Evolutionary conservation across 345 rosid species (phyloP), one percentile per base, ranked within the genome.

Genomic region (Barbarea vulgaris): DNA sequence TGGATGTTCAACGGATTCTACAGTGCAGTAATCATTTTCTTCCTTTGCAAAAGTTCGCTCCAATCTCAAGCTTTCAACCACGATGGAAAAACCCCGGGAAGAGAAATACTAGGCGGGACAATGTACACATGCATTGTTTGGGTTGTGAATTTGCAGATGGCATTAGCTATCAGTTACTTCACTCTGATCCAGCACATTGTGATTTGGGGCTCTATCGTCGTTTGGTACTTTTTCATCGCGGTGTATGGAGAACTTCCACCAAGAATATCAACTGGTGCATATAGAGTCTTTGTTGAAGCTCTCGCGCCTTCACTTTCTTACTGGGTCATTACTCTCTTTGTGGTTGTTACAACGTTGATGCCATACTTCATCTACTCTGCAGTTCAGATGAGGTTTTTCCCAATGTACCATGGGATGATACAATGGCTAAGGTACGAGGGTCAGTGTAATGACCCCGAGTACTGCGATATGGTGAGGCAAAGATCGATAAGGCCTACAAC

Each of bases 331-430:
- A 83, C 84, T 5, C 80, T 91, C 27, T 83, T 87, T 6, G 87
- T 84, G 60, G 80, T 69, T 34, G 62, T 86, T 52, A 4, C 93
- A 0, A 70, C 96, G 0, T 61, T 91, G 30, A 55, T 86, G 74
- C 98, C 98, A 0, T 91, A 82, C 83, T 89, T 87, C 81, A 60
- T 84, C 4, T 89, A 79, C 79, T 75, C 90, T 0, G 87, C 90
- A 1, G 39, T 89, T 61, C 91, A 89, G 70, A 89, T 83, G 87
- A 74, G 88, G 27, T 91, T 94, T 84, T 94, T 89, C 77, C 98
- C 98, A 31, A 87, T 91, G 97, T 94, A 86, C 79, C 98, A 94
- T 68, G 90, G 81, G 57, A 91, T 86, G 87, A 84, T 94, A 77
- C 97, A 88, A 77, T 87, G 96, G 98, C 83, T 94, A 52, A 79